phyloP scores from a whole-genome alignment of 2,329 filamentous ascomycete species.

The Aspergillus spinulosporus region DNA sequence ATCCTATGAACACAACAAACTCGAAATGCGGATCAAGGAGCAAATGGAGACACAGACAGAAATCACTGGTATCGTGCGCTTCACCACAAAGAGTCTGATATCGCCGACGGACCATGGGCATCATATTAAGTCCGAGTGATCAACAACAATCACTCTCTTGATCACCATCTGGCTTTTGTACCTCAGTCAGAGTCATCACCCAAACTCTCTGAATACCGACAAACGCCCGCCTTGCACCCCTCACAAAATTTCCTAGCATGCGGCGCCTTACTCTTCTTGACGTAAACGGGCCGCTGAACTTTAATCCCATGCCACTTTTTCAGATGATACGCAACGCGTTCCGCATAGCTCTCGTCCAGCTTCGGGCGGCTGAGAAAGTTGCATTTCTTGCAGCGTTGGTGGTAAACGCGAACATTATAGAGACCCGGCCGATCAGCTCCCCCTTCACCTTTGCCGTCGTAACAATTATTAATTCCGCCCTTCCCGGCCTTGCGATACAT shows the following conservation, averaged over 20 bases:
- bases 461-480: not conserved
- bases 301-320: conserved; percentile 45
- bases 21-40: no score
- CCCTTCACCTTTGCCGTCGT: not conserved
- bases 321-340: conserved; percentile 46
- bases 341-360: conserved; percentile 42
- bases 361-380: conserved; percentile 32
- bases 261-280: conserved; percentile 27
- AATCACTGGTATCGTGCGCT: no score
- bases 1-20: no score
- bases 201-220: conserved; percentile 2
- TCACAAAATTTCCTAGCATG: conserved; percentile 33
- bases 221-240: conserved; percentile 35
- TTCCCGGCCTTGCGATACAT: conserved; percentile 34
- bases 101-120: no score
- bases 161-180: no score
- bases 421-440: not conserved
- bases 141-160: no score
- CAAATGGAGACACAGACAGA: no score
- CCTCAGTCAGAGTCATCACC: no score
- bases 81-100: no score
- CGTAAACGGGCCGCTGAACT: conserved; percentile 19
- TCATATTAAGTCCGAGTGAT: no score
- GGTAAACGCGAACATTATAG: conserved; percentile 50
- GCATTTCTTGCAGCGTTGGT: conserved; percentile 40